phyloP scores from a whole-genome alignment of 495 filamentous ascomycete genomes.

The Recurvomyces mirabilis region DNA sequence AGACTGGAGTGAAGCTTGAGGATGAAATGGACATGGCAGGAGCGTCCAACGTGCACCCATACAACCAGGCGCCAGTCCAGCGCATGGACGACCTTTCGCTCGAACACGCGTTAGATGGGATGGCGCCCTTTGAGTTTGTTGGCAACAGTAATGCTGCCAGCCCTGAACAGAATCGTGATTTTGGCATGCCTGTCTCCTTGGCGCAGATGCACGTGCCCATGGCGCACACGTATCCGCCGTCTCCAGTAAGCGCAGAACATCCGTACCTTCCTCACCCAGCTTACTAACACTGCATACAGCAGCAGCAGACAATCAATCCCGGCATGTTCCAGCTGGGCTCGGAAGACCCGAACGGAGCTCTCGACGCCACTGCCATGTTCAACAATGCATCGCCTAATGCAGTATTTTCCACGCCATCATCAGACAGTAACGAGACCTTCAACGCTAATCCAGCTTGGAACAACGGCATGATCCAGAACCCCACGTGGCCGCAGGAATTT shows the following conservation, averaged over 20 bases:
- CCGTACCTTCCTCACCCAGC: too few relatives aligned
- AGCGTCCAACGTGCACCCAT: not conserved
- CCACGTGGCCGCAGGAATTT: constrained; percentile 12
- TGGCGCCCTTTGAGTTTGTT: constrained; percentile 58
- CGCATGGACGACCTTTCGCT: constrained; percentile 15
- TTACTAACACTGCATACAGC: too few relatives aligned
- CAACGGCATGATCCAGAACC: constrained; percentile 4
- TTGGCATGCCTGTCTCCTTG: constrained; percentile 3
- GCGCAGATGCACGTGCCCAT: not conserved
- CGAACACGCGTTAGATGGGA: constrained; percentile 43
- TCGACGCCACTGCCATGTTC: constrained; percentile 5
- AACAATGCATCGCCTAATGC: constrained; percentile 14
- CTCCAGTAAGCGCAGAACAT: constrained; percentile 10
- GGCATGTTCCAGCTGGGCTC: constrained; percentile 12
- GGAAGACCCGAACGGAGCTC: constrained; percentile 11
- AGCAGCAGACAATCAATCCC: constrained; percentile 17
- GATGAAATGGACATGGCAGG: constrained; percentile 11
- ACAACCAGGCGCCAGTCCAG: constrained; percentile 1
- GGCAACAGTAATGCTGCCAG: constrained; percentile 58
- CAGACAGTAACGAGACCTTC: constrained; percentile 17
- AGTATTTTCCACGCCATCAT: constrained; percentile 19
- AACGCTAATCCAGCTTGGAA: constrained; percentile 5
- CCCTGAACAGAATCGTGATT: constrained; percentile 34
- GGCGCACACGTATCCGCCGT: constrained; percentile 6
- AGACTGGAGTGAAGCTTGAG: constrained; percentile 5